phyloP scores from a whole-genome alignment of 345 rosid genomes.

The Punica granatum region DNA sequence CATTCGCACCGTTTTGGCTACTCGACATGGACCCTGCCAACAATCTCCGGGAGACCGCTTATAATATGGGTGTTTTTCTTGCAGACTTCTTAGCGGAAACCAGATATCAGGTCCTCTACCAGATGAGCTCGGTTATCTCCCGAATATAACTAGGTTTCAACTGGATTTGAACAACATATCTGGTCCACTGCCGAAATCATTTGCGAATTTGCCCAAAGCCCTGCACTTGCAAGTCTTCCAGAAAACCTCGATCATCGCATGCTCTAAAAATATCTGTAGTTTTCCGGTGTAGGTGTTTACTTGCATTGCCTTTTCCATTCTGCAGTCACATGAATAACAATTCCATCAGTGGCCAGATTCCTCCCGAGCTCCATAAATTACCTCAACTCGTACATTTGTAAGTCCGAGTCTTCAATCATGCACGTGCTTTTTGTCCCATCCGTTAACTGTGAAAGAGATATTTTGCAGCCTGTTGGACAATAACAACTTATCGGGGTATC shows the following conservation, averaged over 20 bases:
- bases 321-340: slow-evolving; percentile 98
- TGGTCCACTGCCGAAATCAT: slow-evolving; percentile 72
- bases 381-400: slow-evolving; percentile 81
- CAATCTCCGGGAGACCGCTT: neutral
- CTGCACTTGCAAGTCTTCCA: slow-evolving; percentile 72
- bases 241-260: slow-evolving; percentile 3
- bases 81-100: slow-evolving; percentile 90
- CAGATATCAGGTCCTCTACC: slow-evolving; percentile 66
- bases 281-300: neutral
- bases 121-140: slow-evolving; percentile 81
- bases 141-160: slow-evolving; percentile 73
- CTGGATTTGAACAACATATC: slow-evolving; percentile 73
- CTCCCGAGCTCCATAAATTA: slow-evolving; percentile 63
- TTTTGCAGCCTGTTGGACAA: slow-evolving; percentile 84
- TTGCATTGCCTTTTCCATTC: slow-evolving; percentile 13
- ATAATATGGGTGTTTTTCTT: slow-evolving; percentile 4
- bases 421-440: neutral
- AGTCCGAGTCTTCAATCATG: slow-evolving; percentile 23
- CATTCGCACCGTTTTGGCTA: neutral
- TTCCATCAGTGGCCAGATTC: slow-evolving; percentile 89
- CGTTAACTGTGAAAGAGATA: neutral
- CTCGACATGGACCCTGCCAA: neutral
- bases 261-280: neutral
- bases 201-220: slow-evolving; percentile 60
- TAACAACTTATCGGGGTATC: slow-evolving; percentile 77